Evolutionary conservation across 179 eudicot species (phyloP), one percentile per base, ranked within the genome.

Genomic region (Sideroxylon spinosum): DNA sequence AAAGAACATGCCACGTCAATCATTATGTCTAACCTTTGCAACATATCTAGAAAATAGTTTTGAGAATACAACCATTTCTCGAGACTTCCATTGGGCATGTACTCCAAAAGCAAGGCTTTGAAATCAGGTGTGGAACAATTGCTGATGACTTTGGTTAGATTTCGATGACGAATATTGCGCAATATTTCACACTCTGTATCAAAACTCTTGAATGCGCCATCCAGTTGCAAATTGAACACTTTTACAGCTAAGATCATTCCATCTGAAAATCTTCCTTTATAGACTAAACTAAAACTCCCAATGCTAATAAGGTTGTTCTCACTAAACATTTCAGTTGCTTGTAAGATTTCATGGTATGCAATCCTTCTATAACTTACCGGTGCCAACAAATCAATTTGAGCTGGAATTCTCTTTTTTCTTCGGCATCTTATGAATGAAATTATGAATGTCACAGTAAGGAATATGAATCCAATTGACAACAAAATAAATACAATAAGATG

Each of bases 191-290:
- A 37, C 5, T 37, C 44, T 37, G 44, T 37, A 37, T 37, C 4
- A 3, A 37, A 37, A 37, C 44, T 37, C 44, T 37, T 1, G 44
- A 37, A 37, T 37, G 44, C 44, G 44, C 44, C 44, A 37, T 37
- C 44, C 44, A 37, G 4, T 37, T 37, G 44, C 5, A 37, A 37
- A 37, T 37, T 37, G 44, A 37, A 37, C 44, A 84, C 77, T 82
- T 84, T 8, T 79, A 84, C 69, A 86, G 89, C 81, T 7, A 64
- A 2, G 28, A 64, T 13, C 37, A 4, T 64, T 14, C 68, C 68
- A 25, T 64, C 44, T 64, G 37, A 9, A 2, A 64, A 3, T 23
- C 9, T 64, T 2, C 17, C 68, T 12, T 25, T 64, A 19, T 64
- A 64, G 25, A 64, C 68, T 64, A 44, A 64, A 10, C 68, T 28